These are phyloP conservation scores for Torulaspora maleeae DNA, from an alignment of 805 yeast species.

Conservation along the genomic window DNA sequence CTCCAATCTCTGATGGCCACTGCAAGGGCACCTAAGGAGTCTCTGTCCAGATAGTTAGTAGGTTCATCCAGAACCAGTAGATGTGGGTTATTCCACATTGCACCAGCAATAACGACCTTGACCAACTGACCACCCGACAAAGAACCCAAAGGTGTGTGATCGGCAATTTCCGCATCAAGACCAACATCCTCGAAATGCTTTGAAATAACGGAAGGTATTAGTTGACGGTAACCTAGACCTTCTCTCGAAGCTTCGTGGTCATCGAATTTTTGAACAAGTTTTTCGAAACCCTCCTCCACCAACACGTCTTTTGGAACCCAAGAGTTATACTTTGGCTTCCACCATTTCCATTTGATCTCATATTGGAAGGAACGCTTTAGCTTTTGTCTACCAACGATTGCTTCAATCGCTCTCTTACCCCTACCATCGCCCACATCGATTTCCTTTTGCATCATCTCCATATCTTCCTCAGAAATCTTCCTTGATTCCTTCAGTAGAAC, in stretches of 20 bases:
- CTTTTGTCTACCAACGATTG: constrained; percentile 95
- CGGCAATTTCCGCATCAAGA: constrained; percentile 95
- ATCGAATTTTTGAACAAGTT: constrained; percentile 92
- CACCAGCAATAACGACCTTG: constrained; percentile 98
- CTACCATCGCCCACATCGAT: constrained; percentile 81
- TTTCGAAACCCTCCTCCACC: constrained; percentile 78
- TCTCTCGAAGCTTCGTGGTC: constrained; percentile 99
- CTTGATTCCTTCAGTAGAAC: constrained; percentile 90
- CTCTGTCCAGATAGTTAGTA: constrained; percentile 96
- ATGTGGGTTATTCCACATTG: constrained; percentile 99
- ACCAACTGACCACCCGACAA: constrained; percentile 97
- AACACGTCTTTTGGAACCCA: constrained; percentile 86
- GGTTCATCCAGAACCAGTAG: constrained; percentile 96
- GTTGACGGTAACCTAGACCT: constrained; percentile 96
- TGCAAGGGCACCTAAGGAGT: constrained; percentile 94
- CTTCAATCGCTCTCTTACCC: constrained; percentile 86
- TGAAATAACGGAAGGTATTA: constrained; percentile 85
- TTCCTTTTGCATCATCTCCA: constrained; percentile 68
- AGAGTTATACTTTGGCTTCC: constrained; percentile 89
- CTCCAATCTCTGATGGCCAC: constrained; percentile 96
- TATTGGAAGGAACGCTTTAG: constrained; percentile 94
- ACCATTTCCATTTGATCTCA: constrained; percentile 88
- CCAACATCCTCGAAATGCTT: constrained; percentile 98
- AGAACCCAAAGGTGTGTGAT: constrained; percentile 95
- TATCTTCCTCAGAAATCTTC: constrained; percentile 69